phyloP scores from a whole-genome alignment of 164 flowering plant genomes.

The Kalanchoe fedtschenkoi region DNA sequence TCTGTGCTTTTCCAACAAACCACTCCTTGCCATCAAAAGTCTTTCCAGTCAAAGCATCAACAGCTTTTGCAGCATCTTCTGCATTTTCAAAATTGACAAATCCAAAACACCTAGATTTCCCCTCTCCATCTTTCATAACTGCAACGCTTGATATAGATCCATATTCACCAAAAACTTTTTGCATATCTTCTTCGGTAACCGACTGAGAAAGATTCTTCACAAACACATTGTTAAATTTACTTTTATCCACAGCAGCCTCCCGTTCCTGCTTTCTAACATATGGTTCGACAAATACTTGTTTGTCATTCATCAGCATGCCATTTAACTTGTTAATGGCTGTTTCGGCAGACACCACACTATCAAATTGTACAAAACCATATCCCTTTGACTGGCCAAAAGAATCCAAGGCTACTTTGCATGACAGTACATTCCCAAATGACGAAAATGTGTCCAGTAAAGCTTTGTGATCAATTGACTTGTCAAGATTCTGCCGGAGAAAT shows the following conservation, averaged over 20 bases:
- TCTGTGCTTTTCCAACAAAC: slow-evolving; percentile 85
- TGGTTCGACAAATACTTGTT: slow-evolving; percentile 63
- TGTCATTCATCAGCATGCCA: slow-evolving; percentile 70
- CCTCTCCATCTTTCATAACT: slow-evolving; percentile 71
- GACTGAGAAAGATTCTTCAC: slow-evolving; percentile 58
- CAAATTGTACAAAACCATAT: slow-evolving; percentile 69
- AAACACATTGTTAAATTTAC: slow-evolving; percentile 55
- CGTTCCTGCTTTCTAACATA: slow-evolving; percentile 66
- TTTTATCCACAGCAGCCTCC: slow-evolving; percentile 24
- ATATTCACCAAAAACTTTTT: slow-evolving; percentile 47
- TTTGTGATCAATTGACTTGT: slow-evolving; percentile 66
- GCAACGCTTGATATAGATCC: slow-evolving; percentile 52
- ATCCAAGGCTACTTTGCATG: slow-evolving; percentile 66
- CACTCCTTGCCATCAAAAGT: slow-evolving; percentile 63
- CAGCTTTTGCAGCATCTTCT: slow-evolving; percentile 66
- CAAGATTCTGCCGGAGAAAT: slow-evolving; percentile 44
- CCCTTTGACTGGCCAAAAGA: slow-evolving; percentile 61
- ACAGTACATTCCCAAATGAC: slow-evolving; percentile 50
- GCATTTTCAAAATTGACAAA: slow-evolving; percentile 65
- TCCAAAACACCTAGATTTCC: slow-evolving; percentile 66
- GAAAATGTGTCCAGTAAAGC: slow-evolving; percentile 64
- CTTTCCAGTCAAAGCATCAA: slow-evolving; percentile 63
- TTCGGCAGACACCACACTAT: slow-evolving; percentile 50
- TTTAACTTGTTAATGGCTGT: slow-evolving; percentile 59
- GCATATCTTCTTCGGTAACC: slow-evolving; percentile 48